Evolutionary conservation across 2,329 filamentous ascomycete genomes (phyloP).

Genomic region (Dothiorella sarmentorum): DNA sequence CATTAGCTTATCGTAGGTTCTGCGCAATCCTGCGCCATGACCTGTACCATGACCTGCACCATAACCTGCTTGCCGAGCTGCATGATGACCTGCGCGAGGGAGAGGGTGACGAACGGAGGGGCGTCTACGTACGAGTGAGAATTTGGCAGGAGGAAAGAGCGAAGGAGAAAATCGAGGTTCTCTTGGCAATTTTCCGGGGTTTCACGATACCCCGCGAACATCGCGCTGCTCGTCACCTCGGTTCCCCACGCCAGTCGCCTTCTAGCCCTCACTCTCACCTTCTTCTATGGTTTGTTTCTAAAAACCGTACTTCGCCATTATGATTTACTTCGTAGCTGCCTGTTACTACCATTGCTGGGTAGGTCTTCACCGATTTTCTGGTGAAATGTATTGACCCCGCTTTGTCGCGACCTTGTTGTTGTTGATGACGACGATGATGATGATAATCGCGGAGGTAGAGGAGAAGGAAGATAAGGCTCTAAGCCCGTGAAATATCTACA

Average conservation of each 20-base stretch:
- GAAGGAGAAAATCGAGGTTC: neutral
- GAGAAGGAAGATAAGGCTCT: too few species aligned
- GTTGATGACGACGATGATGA: too few species aligned
- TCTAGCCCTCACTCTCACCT: neutral
- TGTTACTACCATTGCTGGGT: neutral
- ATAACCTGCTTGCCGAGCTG: neutral
- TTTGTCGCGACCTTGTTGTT: too few species aligned
- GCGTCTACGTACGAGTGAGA: neutral
- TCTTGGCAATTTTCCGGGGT: neutral
- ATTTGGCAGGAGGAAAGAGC: neutral
- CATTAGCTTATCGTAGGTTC: neutral
- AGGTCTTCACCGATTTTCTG: neutral
- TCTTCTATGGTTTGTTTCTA: neutral
- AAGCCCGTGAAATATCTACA: too few species aligned
- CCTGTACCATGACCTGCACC: neutral
- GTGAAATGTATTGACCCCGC: too few species aligned
- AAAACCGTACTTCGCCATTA: neutral
- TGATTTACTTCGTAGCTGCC: neutral
- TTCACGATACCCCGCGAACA: neutral
- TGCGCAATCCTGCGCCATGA: neutral
- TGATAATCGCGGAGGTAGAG: too few species aligned
- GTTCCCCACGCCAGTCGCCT: neutral
- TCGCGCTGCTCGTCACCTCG: too few species aligned
- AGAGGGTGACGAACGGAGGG: neutral
- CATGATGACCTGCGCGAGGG: neutral